Evolutionary conservation across 2,329 filamentous ascomycete species (phyloP).

Genomic region (Alternaria metachromatica): DNA sequence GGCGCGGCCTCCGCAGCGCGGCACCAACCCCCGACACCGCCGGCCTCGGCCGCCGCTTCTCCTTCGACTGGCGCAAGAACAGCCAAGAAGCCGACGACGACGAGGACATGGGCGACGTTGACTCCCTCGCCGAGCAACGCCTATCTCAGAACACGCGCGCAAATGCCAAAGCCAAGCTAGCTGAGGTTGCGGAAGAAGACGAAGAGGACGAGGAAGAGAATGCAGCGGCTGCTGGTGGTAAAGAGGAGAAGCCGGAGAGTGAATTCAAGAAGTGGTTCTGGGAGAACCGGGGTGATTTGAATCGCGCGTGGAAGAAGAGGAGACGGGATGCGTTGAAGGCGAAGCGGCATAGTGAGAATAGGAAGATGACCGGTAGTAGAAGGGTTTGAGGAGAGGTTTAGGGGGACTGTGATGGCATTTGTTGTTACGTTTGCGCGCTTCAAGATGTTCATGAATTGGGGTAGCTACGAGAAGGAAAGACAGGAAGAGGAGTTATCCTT

Average conservation of each 20-base stretch:
- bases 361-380: conserved; percentile 48
- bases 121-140: conserved; percentile 28
- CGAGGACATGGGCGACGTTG: conserved; percentile 45
- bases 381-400: not conserved
- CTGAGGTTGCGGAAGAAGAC: conserved; percentile 38
- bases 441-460: not conserved
- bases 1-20: conserved; percentile 78
- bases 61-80: conserved; percentile 54
- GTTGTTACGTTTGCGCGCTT: not conserved
- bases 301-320: conserved; percentile 61
- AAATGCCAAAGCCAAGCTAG: conserved; percentile 25
- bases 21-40: conserved; percentile 96
- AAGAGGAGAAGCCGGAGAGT: conserved; percentile 55
- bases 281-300: conserved; percentile 57
- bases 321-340: conserved; percentile 66
- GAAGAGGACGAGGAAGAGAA: conserved; percentile 26
- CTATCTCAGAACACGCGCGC: conserved; percentile 41
- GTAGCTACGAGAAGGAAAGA: not conserved
- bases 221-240: conserved; percentile 8
- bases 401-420: not conserved
- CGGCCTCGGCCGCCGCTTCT: conserved; percentile 70
- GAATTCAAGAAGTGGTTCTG: conserved; percentile 70
- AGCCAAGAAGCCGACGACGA: conserved; percentile 55
- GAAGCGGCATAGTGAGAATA: conserved; percentile 66
- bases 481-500: not conserved